Conservation (phyloP, 73 alveolate species). For the Tetrahymena elliotti region DNA sequence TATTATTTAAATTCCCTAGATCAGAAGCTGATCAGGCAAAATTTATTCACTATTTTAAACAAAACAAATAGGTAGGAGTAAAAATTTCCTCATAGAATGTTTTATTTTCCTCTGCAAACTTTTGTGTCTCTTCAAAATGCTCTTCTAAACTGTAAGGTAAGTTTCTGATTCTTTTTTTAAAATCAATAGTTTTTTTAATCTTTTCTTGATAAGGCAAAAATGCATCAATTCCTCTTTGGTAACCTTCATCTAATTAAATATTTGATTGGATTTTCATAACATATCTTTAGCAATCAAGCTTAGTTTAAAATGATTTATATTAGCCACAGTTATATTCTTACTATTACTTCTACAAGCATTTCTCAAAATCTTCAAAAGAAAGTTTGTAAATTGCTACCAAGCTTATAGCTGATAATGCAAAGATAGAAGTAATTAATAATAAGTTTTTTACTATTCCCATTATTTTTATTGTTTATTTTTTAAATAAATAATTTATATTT, state of each 20-base stretch:
- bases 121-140: background rate
- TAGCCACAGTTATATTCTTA: background rate
- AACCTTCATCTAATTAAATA: background rate
- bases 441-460: background rate
- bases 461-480: no score
- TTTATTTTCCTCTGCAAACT: background rate
- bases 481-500: no score
- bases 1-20: no score
- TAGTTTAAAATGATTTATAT: no score
- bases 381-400: background rate
- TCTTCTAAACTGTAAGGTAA: background rate
- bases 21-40: background rate
- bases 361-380: background rate
- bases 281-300: background rate
- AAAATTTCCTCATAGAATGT: background rate
- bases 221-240: background rate
- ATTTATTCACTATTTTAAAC: background rate
- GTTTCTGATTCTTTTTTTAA: background rate
- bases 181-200: background rate
- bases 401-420: background rate
- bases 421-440: no score
- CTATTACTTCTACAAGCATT: background rate
- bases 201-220: no score
- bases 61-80: background rate
- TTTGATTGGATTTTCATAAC: no score